phyloP scores from a whole-genome alignment of 2,329 filamentous ascomycete species.

The Pseudonectria buxi region DNA sequence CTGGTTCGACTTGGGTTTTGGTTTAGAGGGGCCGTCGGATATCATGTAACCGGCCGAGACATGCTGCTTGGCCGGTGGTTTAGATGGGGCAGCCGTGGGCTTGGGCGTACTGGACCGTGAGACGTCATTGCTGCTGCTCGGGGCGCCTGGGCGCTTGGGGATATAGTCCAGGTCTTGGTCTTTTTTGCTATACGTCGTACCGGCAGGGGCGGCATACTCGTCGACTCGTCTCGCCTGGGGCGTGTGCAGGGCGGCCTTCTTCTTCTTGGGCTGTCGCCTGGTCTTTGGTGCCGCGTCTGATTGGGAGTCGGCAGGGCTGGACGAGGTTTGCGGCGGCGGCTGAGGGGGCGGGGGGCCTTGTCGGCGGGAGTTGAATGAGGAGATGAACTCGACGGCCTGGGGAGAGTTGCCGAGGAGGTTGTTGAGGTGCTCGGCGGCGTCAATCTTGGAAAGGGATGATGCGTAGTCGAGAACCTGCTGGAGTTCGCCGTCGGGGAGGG shows the following conservation, averaged over 20 bases:
- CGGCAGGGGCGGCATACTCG: slow-evolving; percentile 58
- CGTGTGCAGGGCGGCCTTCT: slow-evolving; percentile 56
- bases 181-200: slow-evolving; percentile 69
- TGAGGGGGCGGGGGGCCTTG: slow-evolving; percentile 26
- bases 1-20: slow-evolving; percentile 48
- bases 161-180: slow-evolving; percentile 68
- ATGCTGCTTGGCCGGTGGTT: slow-evolving; percentile 46
- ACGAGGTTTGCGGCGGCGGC: slow-evolving; percentile 11
- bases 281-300: slow-evolving; percentile 42
- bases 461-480: slow-evolving; percentile 81
- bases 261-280: slow-evolving; percentile 44
- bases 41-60: slow-evolving; percentile 70
- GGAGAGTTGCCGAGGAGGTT: slow-evolving; percentile 84
- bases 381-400: slow-evolving; percentile 67
- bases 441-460: slow-evolving; percentile 65
- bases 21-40: slow-evolving; percentile 61
- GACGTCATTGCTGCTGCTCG: slow-evolving; percentile 29
- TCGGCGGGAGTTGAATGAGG: slow-evolving; percentile 68
- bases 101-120: slow-evolving; percentile 32
- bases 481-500: slow-evolving; percentile 77
- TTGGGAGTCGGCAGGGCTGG: slow-evolving; percentile 13
- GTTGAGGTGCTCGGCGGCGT: slow-evolving; percentile 76
- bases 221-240: slow-evolving; percentile 53
- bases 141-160: slow-evolving; percentile 38
- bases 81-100: slow-evolving; percentile 28